A percentile compares a stretch with the other conserved stretches of the same genome.
phyloP scores from a whole-genome alignment of 805 yeast genomes.

The Kluyveromyces wickerhamii region DNA sequence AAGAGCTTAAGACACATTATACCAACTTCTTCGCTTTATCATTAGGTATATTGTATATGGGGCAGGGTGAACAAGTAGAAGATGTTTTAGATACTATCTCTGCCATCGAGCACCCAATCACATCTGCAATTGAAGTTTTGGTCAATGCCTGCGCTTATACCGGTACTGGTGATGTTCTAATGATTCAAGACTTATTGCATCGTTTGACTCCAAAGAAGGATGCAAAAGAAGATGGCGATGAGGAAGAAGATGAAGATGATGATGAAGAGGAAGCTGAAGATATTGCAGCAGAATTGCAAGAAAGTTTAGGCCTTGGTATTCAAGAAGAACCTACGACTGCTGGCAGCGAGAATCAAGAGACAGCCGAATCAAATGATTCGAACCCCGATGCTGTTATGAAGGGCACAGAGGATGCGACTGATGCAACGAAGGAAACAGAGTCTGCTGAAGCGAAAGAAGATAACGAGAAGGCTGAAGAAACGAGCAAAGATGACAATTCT shows the following conservation, averaged over 20 bases:
- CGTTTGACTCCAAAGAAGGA: conserved; percentile 70
- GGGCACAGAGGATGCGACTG: conserved; percentile 23
- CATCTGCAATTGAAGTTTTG: conserved; percentile 79
- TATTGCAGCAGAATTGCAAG: conserved; percentile 12
- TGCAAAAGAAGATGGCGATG: conserved; percentile 47
- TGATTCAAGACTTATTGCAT: conserved; percentile 83
- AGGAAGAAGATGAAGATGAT: conserved; percentile 49
- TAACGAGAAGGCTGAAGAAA: conserved; percentile 22
- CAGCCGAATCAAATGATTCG: conserved; percentile 20
- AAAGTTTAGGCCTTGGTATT: conserved; percentile 21
- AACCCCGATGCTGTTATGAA: conserved; percentile 5
- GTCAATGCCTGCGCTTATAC: conserved; percentile 92
- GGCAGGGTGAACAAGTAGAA: conserved; percentile 87
- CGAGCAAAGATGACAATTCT: conserved; percentile 25
- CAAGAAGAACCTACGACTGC: conserved; percentile 25
- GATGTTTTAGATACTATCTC: conserved; percentile 90
- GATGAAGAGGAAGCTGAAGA: conserved; percentile 32
- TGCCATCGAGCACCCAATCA: conserved; percentile 92
- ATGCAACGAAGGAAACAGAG: conserved; percentile 39
- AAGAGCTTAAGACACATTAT: conserved; percentile 79
- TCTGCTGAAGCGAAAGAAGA: conserved; percentile 35
- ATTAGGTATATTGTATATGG: conserved; percentile 83
- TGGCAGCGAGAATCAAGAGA: conserved; percentile 18
- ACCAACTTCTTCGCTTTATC: conserved; percentile 87
- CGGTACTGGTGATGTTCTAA: conserved; percentile 95